These are phyloP conservation scores for Ophiognomonia clavigignenti-juglandacearum DNA, from an alignment of 2,329 filamentous ascomycete genomes.

Conservation along the genomic window DNA sequence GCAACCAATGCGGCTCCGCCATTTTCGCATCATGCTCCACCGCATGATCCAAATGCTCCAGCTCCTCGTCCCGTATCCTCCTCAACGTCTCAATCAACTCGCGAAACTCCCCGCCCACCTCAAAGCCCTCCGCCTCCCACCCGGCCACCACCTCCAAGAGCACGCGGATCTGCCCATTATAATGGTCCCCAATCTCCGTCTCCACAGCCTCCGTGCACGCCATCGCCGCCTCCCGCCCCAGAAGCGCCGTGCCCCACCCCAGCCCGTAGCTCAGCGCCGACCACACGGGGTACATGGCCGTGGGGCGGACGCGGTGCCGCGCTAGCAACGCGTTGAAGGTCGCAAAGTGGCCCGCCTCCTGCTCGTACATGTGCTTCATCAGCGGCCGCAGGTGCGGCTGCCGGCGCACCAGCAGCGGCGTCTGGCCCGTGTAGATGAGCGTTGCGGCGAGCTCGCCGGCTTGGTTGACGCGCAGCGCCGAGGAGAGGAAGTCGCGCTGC, in stretches of 20 bases:
- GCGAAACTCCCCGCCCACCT: conserved; percentile 71
- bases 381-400: conserved; percentile 85
- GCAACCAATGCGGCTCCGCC: conserved; percentile 81
- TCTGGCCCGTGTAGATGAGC: conserved; percentile 88
- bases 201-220: conserved; percentile 98
- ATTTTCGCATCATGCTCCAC: conserved; percentile 89
- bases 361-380: conserved; percentile 98
- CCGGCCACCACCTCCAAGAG: conserved; percentile 76
- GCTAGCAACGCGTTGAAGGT: conserved; percentile 82
- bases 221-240: conserved; percentile 95
- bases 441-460: conserved; percentile 95
- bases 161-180: conserved; percentile 83
- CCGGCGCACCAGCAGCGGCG: conserved; percentile 69
- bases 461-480: conserved; percentile 91
- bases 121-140: conserved; percentile 73
- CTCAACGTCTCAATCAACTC: conserved; percentile 70
- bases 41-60: conserved; percentile 94
- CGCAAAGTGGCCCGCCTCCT: conserved; percentile 81
- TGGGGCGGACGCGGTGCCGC: conserved; percentile 85
- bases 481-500: conserved; percentile 71
- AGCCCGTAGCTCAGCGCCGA: conserved; percentile 71
- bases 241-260: conserved; percentile 82
- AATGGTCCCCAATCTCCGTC: conserved; percentile 95
- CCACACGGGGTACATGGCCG: conserved; percentile 90
- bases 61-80: conserved; percentile 86